Evolutionary conservation across 2,329 filamentous ascomycete genomes (phyloP).

Genomic region (Ceratocystis huliohia): DNA sequence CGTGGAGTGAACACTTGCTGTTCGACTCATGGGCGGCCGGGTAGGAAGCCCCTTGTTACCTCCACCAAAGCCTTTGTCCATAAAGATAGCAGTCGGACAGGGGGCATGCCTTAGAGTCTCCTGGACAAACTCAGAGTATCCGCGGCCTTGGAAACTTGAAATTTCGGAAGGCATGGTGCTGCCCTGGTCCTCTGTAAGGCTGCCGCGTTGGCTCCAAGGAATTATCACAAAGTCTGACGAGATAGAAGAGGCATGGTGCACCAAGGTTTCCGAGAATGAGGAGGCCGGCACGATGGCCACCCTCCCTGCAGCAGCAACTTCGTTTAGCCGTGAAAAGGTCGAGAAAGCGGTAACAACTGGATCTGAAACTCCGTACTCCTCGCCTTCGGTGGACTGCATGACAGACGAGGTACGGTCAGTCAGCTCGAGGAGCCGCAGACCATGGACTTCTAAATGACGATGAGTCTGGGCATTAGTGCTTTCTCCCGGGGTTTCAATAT

Average conservation of each 20-base stretch:
- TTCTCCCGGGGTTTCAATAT: slow-evolving; percentile 14
- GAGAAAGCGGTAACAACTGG: slow-evolving; percentile 86
- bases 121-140: slow-evolving; percentile 64
- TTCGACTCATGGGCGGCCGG: slow-evolving; percentile 27
- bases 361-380: slow-evolving; percentile 50
- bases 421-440: slow-evolving; percentile 72
- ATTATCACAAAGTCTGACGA: slow-evolving; percentile 64
- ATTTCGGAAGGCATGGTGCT: slow-evolving; percentile 12
- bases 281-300: slow-evolving; percentile 67
- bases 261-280: slow-evolving; percentile 66
- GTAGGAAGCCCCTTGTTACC: not conserved
- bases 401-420: slow-evolving; percentile 89
- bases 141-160: slow-evolving; percentile 17
- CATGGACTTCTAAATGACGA: slow-evolving; percentile 57
- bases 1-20: slow-evolving; percentile 45
- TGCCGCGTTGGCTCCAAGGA: slow-evolving; percentile 79
- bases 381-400: slow-evolving; percentile 79
- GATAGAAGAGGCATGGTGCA: slow-evolving; percentile 56
- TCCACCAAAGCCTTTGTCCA: slow-evolving; percentile 44
- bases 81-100: slow-evolving; percentile 63
- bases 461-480: not conserved
- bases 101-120: slow-evolving; percentile 49
- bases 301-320: slow-evolving; percentile 68
- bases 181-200: slow-evolving; percentile 51
- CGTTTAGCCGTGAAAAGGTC: slow-evolving; percentile 73